Base-by-base conservation (phyloP, 1,284 basidiomycete genomes). In the Mycena sp. region DNA sequence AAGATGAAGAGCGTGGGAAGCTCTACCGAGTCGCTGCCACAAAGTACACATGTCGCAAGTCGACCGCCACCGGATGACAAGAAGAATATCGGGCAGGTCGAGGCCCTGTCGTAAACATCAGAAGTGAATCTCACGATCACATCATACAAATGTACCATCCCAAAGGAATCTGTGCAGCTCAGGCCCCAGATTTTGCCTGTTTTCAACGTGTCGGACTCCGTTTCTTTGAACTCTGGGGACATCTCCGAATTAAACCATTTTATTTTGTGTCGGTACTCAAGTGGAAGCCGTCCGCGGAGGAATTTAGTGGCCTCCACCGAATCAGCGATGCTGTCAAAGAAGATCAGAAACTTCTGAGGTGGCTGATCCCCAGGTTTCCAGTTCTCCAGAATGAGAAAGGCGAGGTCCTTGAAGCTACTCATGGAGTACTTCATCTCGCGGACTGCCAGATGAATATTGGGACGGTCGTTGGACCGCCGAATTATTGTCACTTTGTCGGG, bases 31-130 rank as follows among this genome's bases (percentile, higher is more conserved):
- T 16, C 63, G 58, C 38, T 72, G 67, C 67, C 64, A 67, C 1
- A 71, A 38, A 0, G 65, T 67, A 28, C 61, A 63, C 37, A 71
- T 38, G 38, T 54, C 50, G 62, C 67, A 67, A 11, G 71, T 67
- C 4, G 67, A 62, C 5, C 63, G 65, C 75, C 75, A 80, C 54
- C 79, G 77, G 1, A 78, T 60, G 11, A 78, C 70, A 3, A 78
- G 14, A 14, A 66, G 40, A n/a, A 80, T 71, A 62, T 77, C 72
- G 0, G 71, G 67, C 6, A 79, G 21, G 56, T 79, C 75, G 29
- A 80, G 63, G 5, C 77, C 76, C 77, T 78, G 49, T 32, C 16
- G 19, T 28, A 32, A 25, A 14, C 32, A 14, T 58, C 17, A 50
- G 46, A n/a, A 29, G 2, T 5, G 6, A 16, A 29, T 30, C 21